Evolutionary conservation across 2,329 filamentous ascomycete species (phyloP).

Genomic region (Gliomastix tumulicola): DNA sequence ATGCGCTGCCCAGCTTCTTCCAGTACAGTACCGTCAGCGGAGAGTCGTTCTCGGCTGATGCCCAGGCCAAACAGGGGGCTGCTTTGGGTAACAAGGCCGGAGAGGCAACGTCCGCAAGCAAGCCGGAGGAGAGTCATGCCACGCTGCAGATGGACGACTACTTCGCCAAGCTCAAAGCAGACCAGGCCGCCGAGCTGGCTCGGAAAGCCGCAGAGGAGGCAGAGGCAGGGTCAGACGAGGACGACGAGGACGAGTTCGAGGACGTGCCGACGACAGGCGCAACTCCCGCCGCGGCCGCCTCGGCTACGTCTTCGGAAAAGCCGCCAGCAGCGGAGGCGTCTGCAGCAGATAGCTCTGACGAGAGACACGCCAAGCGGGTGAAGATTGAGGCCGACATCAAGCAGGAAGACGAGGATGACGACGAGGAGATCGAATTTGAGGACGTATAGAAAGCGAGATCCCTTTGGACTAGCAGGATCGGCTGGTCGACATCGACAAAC

Average conservation of each 20-base stretch:
- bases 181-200: conserved; percentile 41
- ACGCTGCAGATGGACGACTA: conserved; percentile 62
- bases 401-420: conserved; percentile 37
- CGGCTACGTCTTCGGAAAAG: too few species aligned
- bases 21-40: conserved; percentile 62
- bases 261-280: conserved; percentile 34
- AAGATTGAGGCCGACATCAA: conserved; percentile 49
- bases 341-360: conserved; percentile 29
- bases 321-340: too few species aligned
- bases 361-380: conserved; percentile 49
- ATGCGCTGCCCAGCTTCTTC: conserved; percentile 66
- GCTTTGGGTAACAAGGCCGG: conserved; percentile 36
- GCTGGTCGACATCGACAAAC: too few species aligned
- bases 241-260: conserved; percentile 34
- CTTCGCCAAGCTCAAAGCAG: conserved; percentile 58
- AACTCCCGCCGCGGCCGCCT: conserved; percentile 19
- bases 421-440: conserved; percentile 53
- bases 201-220: conserved; percentile 11
- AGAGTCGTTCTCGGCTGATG: too few species aligned
- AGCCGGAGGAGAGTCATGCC: too few species aligned
- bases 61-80: too few species aligned
- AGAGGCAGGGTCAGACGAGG: conserved; percentile 9
- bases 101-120: too few species aligned
- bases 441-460: too few species aligned
- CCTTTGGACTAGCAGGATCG: too few species aligned